Conservation (phyloP, 1,284 basidiomycete species). For the Sporisorium scitamineum region DNA sequence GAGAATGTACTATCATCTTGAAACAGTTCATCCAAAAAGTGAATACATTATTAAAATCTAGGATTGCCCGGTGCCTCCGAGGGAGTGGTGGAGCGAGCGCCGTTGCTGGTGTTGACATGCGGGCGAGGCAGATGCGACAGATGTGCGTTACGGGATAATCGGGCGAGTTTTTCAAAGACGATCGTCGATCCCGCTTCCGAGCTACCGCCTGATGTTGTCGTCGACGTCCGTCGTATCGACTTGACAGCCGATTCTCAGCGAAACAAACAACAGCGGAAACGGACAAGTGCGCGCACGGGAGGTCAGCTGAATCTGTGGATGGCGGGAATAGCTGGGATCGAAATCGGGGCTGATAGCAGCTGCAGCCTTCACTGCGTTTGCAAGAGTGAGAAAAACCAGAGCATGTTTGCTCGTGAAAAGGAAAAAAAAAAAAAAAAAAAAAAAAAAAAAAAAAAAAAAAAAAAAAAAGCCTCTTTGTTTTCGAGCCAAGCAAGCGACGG, state of each 20-base stretch:
- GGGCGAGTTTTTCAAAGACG: background rate
- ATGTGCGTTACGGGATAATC: background rate
- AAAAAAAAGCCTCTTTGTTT: no score
- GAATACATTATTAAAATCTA: background rate
- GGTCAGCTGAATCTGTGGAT: background rate
- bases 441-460: no score
- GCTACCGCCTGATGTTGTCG: no score
- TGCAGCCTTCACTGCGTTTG: no score
- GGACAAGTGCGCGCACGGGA: background rate
- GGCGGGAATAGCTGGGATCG: constrained; percentile 2
- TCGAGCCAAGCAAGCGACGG: no score
- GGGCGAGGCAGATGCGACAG: no score
- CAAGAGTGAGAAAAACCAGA: background rate
- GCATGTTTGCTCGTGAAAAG: constrained; percentile 4
- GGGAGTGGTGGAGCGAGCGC: no score
- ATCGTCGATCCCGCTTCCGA: background rate
- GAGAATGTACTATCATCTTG: constrained; percentile 6
- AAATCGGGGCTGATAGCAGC: constrained; percentile 5
- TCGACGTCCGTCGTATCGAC: no score
- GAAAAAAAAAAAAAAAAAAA: no score
- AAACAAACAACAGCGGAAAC: background rate
- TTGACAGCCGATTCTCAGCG: no score
- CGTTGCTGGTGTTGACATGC: no score
- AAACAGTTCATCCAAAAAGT: constrained; percentile 2
- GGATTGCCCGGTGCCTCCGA: no score